A percentile compares a stretch with the other conserved stretches of the same genome.
phyloP scores from a whole-genome alignment of 2,329 filamentous ascomycete species.

The Fusarium concolor region DNA sequence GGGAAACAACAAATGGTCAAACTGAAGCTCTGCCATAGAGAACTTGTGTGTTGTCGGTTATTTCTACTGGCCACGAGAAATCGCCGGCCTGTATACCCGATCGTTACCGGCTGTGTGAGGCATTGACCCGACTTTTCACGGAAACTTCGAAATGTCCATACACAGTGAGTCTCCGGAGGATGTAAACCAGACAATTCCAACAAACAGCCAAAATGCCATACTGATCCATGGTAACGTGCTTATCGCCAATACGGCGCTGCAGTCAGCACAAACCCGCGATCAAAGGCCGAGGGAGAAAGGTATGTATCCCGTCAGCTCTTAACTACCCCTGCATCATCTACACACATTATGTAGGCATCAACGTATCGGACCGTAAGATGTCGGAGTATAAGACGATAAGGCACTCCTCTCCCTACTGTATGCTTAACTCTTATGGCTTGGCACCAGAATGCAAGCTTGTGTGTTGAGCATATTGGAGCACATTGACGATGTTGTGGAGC shows the following conservation, averaged over 20 bases:
- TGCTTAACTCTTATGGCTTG: neutral
- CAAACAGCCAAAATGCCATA: neutral
- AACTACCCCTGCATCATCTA: neutral
- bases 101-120: neutral
- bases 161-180: neutral
- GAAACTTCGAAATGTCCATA: neutral
- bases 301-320: neutral
- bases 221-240: neutral
- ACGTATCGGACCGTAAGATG: neutral
- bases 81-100: neutral
- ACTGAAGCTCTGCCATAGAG: neutral
- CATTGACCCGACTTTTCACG: neutral
- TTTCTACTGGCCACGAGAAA: neutral
- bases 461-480: constrained; percentile 1
- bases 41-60: neutral
- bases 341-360: neutral
- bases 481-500: constrained; percentile 8
- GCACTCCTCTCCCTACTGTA: neutral
- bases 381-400: neutral
- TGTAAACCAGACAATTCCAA: neutral
- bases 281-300: neutral
- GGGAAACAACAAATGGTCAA: neutral
- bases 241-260: neutral
- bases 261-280: neutral
- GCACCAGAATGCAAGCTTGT: neutral